Evolutionary conservation across 768 basidiomycete genomes (phyloP).

Genomic region (Mycena venus): DNA sequence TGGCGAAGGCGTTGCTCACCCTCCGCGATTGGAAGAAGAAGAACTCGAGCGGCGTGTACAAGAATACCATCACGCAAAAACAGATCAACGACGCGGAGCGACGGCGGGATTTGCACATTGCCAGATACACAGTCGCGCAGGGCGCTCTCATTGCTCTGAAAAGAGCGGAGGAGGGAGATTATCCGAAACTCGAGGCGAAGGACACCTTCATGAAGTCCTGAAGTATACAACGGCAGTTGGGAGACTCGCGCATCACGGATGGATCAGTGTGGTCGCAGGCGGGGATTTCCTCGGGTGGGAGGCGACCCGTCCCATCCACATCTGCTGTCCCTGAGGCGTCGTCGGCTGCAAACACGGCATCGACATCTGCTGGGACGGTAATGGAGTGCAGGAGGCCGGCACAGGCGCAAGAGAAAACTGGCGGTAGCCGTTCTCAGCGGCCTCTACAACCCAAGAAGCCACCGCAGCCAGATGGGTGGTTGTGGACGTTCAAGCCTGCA

Average conservation of each 20-base stretch:
- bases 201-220: slow-evolving; percentile 4
- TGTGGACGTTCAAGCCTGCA: neutral
- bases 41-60: neutral
- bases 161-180: neutral
- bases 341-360: too few species aligned
- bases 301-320: too few species aligned
- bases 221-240: neutral
- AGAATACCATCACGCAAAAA: neutral
- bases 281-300: neutral
- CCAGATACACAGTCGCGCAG: neutral
- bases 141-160: neutral
- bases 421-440: fast-evolving
- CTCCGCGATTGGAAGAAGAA: slow-evolving; percentile 13
- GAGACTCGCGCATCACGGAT: neutral
- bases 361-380: neutral
- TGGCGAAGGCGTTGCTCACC: neutral
- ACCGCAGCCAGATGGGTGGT: slow-evolving; percentile 3
- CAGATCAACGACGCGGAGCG: neutral
- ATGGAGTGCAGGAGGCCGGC: neutral
- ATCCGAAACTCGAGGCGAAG: neutral
- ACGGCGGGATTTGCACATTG: neutral
- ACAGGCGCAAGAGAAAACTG: neutral
- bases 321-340: too few species aligned
- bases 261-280: neutral
- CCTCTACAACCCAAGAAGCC: neutral